phyloP scores from a whole-genome alignment of 352 stramenopile species.

The Globisporangium uncinulatum region DNA sequence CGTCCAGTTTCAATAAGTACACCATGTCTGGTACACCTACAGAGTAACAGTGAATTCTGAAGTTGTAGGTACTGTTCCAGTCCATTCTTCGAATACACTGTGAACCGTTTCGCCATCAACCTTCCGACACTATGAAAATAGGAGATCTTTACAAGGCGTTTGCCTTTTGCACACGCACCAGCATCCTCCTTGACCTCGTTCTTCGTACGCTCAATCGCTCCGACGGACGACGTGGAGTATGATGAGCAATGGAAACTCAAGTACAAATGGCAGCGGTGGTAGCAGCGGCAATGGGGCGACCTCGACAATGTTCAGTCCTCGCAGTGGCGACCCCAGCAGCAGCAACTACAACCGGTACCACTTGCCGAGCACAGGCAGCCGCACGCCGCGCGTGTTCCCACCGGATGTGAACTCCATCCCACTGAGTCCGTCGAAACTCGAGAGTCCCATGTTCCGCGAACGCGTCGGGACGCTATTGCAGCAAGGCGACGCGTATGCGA shows the following conservation, averaged over 20 bases:
- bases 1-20: not conserved
- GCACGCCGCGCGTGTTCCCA: constrained; percentile 50
- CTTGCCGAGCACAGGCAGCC: constrained; percentile 22
- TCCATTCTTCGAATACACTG: too few species aligned
- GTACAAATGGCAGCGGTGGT: too few species aligned
- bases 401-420: constrained; percentile 46
- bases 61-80: too few species aligned
- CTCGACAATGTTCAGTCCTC: constrained; percentile 15
- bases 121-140: too few species aligned
- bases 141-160: too few species aligned
- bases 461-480: constrained; percentile 61
- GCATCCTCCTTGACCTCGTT: too few species aligned
- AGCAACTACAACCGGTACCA: constrained; percentile 31
- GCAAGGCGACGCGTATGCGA: constrained; percentile 68
- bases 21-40: not conserved
- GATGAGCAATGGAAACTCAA: constrained; percentile 14
- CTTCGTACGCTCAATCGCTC: too few species aligned
- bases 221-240: too few species aligned
- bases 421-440: constrained; percentile 59
- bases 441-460: constrained; percentile 69
- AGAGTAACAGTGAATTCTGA: too few species aligned
- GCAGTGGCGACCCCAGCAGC: constrained; percentile 1
- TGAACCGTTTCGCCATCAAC: too few species aligned
- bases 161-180: too few species aligned
- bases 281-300: not conserved